A percentile compares a stretch with the other conserved stretches of the same genome.
phyloP scores from a whole-genome alignment of 2,329 filamentous ascomycete species.

The Setomelanomma holmii region DNA sequence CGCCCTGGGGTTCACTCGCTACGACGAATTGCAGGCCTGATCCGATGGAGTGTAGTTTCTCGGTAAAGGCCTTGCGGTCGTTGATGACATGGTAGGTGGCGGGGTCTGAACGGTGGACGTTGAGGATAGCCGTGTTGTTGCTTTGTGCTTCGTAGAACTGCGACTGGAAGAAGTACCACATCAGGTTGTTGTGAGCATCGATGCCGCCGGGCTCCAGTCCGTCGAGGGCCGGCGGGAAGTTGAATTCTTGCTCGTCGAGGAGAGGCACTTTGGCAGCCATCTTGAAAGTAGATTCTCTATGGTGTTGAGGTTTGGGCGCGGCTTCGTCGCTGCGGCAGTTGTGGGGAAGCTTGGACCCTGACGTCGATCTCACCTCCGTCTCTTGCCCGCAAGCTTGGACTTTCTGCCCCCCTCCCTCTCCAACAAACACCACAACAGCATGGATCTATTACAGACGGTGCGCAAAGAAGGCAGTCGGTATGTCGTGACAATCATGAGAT shows the following conservation, averaged over 20 bases:
- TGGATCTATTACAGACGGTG: conserved; percentile 94
- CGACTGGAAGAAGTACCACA: conserved; percentile 68
- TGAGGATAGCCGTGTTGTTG: conserved; percentile 64
- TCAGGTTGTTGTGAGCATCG: conserved; percentile 50
- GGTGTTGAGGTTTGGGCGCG: conserved; percentile 3
- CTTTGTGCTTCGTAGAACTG: conserved; percentile 63
- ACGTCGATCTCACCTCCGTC: conserved; percentile 25
- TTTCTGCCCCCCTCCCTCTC: conserved; percentile 10
- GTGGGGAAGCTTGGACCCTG: conserved; percentile 17
- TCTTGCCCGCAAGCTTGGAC: conserved; percentile 34
- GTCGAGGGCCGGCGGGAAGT: conserved; percentile 28
- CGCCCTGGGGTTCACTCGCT: conserved; percentile 61
- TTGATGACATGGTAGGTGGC: conserved; percentile 53
- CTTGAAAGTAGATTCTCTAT: too few species aligned
- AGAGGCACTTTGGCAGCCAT: conserved; percentile 39
- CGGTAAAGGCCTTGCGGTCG: conserved; percentile 65
- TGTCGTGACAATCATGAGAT: conserved; percentile 11
- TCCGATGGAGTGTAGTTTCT: conserved; percentile 57
- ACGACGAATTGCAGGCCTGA: conserved; percentile 67
- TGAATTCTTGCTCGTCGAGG: conserved; percentile 43
- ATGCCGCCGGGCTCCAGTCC: conserved; percentile 31
- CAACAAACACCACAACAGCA: conserved; percentile 50
- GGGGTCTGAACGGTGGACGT: conserved; percentile 56
- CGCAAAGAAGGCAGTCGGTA: conserved; percentile 85
- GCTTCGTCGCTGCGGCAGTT: conserved; percentile 7